Percentiles rank a stretch among this genome's conserved stretches.
Evolutionary conservation across 2,329 filamentous ascomycete genomes (phyloP).

Genomic region (Arthrinium phaeospermum): DNA sequence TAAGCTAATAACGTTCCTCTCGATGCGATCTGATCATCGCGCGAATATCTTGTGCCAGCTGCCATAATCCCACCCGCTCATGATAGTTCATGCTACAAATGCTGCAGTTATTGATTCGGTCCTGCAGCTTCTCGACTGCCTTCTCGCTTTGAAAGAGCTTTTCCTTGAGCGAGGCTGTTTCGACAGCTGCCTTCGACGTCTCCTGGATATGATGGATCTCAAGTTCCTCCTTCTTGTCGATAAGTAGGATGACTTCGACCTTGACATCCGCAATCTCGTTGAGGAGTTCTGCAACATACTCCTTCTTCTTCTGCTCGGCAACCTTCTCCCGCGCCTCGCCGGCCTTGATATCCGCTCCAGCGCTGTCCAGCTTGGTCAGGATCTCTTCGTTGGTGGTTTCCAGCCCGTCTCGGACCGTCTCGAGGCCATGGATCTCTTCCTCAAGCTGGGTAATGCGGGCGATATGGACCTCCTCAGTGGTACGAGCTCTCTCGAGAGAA

Average conservation of each 20-base stretch:
- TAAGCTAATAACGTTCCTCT: background rate
- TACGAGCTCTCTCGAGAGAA: background rate
- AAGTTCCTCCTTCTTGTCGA: background rate
- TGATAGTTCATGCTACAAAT: background rate
- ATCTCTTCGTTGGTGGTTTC: conserved; percentile 1
- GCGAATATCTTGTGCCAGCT: background rate
- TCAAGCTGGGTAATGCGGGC: background rate
- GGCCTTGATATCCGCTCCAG: background rate
- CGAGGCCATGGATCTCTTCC: background rate
- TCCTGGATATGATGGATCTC: background rate
- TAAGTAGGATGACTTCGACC: background rate
- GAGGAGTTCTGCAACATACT: background rate
- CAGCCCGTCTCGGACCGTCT: background rate
- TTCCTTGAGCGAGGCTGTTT: background rate
- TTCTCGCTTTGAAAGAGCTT: background rate
- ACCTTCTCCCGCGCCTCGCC: background rate
- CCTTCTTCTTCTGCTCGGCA: background rate
- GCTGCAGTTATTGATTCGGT: background rate
- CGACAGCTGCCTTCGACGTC: background rate
- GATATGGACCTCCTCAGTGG: background rate
- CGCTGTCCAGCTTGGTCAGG: background rate
- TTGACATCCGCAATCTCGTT: background rate
- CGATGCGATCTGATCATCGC: background rate
- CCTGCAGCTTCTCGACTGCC: background rate
- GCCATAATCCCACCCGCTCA: background rate